Base-by-base conservation (phyloP, 192 early-diverging fungal genomes). In the Backusella sp. region DNA sequence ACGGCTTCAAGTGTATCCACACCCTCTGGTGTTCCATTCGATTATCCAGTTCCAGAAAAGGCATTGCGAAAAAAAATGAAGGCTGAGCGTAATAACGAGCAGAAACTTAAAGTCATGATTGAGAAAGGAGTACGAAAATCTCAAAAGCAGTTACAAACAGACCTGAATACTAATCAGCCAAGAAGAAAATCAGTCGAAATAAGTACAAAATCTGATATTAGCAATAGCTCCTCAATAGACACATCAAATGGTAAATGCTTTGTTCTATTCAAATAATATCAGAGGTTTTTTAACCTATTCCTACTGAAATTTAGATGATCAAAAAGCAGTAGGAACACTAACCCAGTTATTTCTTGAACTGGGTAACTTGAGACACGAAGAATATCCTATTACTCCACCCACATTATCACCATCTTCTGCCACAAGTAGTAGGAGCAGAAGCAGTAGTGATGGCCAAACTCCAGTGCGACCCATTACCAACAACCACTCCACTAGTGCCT, bases 31-130 rank as follows among this genome's bases (percentile, higher is more conserved):
- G 41, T 12, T 7, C 6, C 21, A 9, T 71, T 46, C 32, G 70
- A 71, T 5, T 41, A 71, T 44, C 70, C 70, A 15, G 17, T 71
- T 23, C 70, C 39, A 23, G 26, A 71, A 32, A 71, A 71, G 23
- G 42, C 70, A 12, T 49, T 71, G 12, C 39, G 28, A 49, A 71
- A 49, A 19, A 71, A 71, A 30, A 30, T 44, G 2, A 44, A 32
- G 14, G 44, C 42, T 2, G 70, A 71, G 23, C 17, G 35, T 17
- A 46, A 21, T 6, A 71, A 49, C 30, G 70, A 71, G 9, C 70
- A 71, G 19, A 71, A 71, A 26, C 39, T 71, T 28, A 41, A 71
- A 71, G n/a, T 71, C 5, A 71, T 71, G 70, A 21, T 71, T 17
- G 70, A 71, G 39, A 71, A 71, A 71, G 70, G 42, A 19, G 70